Conservation (phyloP, 192 early-diverging fungal genomes). For the Lunasporangiospora selenospora region DNA sequence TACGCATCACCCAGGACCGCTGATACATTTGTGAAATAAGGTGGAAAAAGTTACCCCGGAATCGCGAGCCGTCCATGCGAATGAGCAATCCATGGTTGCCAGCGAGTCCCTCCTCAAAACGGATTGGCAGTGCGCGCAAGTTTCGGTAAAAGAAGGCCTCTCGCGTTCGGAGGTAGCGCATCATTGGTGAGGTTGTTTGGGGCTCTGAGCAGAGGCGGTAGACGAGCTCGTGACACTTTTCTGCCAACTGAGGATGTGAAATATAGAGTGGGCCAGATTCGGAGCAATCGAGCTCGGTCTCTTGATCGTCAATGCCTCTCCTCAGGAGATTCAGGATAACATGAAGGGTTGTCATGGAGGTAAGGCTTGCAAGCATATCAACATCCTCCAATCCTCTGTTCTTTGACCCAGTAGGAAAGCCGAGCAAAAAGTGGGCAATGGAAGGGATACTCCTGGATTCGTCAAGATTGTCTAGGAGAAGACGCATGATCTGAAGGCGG, state of each 20-base stretch:
- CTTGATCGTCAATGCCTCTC: slow-evolving; percentile 49
- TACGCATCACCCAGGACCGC: slow-evolving; percentile 89
- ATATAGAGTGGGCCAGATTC: slow-evolving; percentile 56
- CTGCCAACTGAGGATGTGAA: slow-evolving; percentile 80
- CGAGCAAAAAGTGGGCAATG: slow-evolving; percentile 90
- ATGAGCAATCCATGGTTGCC: slow-evolving; percentile 27
- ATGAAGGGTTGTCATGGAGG: slow-evolving; percentile 63
- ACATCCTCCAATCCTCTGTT: slow-evolving; percentile 46
- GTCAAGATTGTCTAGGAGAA: slow-evolving; percentile 80
- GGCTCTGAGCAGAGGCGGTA: slow-evolving; percentile 80
- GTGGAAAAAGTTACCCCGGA: slow-evolving; percentile 41
- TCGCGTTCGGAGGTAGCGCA: slow-evolving; percentile 80
- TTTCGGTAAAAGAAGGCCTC: slow-evolving; percentile 82
- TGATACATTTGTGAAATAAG: slow-evolving; percentile 74
- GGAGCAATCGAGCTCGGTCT: slow-evolving; percentile 37
- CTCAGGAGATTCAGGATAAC: slow-evolving; percentile 67
- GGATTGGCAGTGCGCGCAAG: slow-evolving; percentile 53
- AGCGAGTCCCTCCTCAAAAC: slow-evolving; percentile 31
- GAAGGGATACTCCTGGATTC: slow-evolving; percentile 66
- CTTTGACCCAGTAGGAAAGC: slow-evolving; percentile 58
- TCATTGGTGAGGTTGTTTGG: slow-evolving; percentile 69
- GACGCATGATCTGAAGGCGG: slow-evolving; percentile 83
- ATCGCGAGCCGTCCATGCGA: slow-evolving; percentile 13
- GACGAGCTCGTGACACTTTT: slow-evolving; percentile 89
- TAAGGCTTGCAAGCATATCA: slow-evolving; percentile 45